Conservation (phyloP, 2,329 filamentous ascomycete genomes). For the Penicillium crustosum region DNA sequence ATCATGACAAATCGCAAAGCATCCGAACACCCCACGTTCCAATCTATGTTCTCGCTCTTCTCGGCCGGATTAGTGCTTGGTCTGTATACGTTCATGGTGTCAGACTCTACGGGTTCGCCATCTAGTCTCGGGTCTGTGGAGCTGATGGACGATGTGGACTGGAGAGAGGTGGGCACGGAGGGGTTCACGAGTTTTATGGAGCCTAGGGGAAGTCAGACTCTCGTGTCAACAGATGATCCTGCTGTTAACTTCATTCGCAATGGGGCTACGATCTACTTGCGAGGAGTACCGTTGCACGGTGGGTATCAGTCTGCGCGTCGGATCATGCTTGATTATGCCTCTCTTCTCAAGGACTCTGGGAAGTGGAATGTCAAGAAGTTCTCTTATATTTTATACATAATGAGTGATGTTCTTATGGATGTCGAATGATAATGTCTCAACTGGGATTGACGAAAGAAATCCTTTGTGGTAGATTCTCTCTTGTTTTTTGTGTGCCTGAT, state of each 20-base stretch:
- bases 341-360: constrained; percentile 54
- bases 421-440: constrained; percentile 28
- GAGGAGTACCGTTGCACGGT: constrained; percentile 49
- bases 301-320: constrained; percentile 54
- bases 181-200: constrained; percentile 30
- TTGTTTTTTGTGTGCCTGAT: not conserved
- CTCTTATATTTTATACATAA: constrained; percentile 54
- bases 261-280: constrained; percentile 50
- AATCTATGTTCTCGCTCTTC: constrained; percentile 52
- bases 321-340: constrained; percentile 53
- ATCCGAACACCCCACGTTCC: constrained; percentile 53
- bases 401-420: constrained; percentile 51
- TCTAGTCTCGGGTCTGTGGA: no score
- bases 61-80: constrained; percentile 20
- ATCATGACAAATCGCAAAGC: constrained; percentile 53
- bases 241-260: constrained; percentile 48
- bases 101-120: no score
- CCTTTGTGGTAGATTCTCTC: not conserved
- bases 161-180: no score
- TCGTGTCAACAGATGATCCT: constrained; percentile 34
- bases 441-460: not conserved
- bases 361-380: constrained; percentile 54
- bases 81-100: no score
- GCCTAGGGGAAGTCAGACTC: constrained; percentile 29
- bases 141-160: no score